Evolutionary conservation across 148 eudicot species (phyloP), one percentile per base, ranked within the genome.

Genomic region (Dysphania ambrosioides): DNA sequence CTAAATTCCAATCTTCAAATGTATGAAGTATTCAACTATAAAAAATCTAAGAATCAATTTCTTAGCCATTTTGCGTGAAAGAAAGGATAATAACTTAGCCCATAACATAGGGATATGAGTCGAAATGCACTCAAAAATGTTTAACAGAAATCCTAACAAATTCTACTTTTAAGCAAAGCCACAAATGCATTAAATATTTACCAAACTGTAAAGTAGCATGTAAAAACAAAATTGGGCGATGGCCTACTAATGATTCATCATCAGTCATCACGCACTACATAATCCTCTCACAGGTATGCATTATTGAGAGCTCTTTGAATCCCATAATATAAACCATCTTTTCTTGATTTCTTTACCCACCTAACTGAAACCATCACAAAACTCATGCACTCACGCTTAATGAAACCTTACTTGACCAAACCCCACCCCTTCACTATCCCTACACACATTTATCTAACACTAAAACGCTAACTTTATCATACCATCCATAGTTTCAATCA

Each of bases 201-300:
- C n/a, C n/a, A n/a, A n/a, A 42, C 12, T 8, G 9, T 9, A 9
- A 8, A 42, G 49, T 42, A 42, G 0, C 49, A 42, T 38, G 42
- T 38, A 38, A 38, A 38, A 38, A 38, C 42, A 38, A 8, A 38
- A 3, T 3, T 38, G 4, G 8, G 57, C 23, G 19, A 19, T 18
- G 23, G 23, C 57, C 42, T 18, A 51, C 57, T 51, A 4, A 34
- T 49, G 70, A 65, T 19, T 47, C 10, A 29, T 64, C 6, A 21
- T 56, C 49, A 72, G 63, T 81, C 87, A 81, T 70, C 77, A 79
- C 81, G 79, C 87, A 84, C 68, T 72, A 72, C 15, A 72, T 29
- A 44, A 21, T 7, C 82, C 75, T 61, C 75, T 68, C 66, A 34
- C 1, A 24, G 49, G 8, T 23, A 34, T 34, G 16, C 26, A 53